Percentiles rank a stretch among this genome's conserved stretches.
phyloP scores from a whole-genome alignment of 2,329 filamentous ascomycete genomes.

The Ophiostoma perfectum region DNA sequence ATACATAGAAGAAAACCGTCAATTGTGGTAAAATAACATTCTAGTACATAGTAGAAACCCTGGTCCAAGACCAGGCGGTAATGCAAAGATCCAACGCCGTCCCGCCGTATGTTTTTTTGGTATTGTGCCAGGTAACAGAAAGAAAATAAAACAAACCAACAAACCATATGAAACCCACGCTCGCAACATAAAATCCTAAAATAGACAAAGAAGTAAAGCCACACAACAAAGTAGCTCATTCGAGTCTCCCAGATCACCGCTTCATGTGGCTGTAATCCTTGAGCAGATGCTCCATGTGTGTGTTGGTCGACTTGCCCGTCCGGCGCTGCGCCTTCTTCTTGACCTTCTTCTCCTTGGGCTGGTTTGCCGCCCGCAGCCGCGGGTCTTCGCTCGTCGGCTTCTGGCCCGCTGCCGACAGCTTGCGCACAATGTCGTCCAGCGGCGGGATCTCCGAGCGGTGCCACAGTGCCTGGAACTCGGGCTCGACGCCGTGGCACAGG shows the following conservation, averaged over 20 bases:
- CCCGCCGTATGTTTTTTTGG: not conserved
- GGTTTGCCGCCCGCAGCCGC: conserved; percentile 49
- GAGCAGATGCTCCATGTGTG: conserved; percentile 76
- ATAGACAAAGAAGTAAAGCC: no score
- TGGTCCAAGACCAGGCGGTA: not conserved
- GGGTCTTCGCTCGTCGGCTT: conserved; percentile 81
- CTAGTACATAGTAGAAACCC: not conserved
- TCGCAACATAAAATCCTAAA: no score
- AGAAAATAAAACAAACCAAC: not conserved
- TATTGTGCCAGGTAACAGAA: conserved; percentile 12
- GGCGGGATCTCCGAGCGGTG: conserved; percentile 71
- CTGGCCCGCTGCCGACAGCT: conserved; percentile 70
- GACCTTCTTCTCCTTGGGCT: conserved; percentile 62
- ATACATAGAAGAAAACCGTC: no score
- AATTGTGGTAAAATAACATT: not conserved
- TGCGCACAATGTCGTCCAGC: conserved; percentile 68
- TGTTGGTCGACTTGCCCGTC: conserved; percentile 77
- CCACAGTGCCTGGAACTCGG: conserved; percentile 81
- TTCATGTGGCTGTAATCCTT: conserved; percentile 60
- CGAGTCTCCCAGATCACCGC: conserved; percentile 31
- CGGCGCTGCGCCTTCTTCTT: conserved; percentile 63
- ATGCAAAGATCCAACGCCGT: not conserved
- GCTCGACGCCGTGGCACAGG: conserved; percentile 68
- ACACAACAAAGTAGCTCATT: no score
- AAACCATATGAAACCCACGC: no score